Evolutionary conservation across 2,329 filamentous ascomycete species (phyloP).

Genomic region (Fusarium staphyleae): DNA sequence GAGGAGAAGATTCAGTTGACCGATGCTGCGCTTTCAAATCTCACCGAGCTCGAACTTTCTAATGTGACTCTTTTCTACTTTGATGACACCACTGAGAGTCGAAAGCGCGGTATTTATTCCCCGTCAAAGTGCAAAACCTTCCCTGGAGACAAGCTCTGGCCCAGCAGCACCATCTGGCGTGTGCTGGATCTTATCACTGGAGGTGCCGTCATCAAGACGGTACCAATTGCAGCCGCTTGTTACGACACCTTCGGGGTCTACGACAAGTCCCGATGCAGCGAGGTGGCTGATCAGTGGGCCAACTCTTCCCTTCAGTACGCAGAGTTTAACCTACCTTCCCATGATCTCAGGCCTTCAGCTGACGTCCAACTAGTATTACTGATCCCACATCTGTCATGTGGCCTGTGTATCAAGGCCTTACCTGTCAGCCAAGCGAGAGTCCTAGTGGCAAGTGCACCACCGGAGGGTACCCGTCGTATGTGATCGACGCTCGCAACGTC

Average conservation of each 20-base stretch:
- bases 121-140: conserved; percentile 43
- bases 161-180: conserved; percentile 40
- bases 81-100: neutral
- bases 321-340: neutral
- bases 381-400: conserved; percentile 53
- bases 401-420: conserved; percentile 50
- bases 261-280: conserved; percentile 39
- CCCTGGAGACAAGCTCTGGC: conserved; percentile 45
- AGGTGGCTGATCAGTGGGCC: conserved; percentile 41
- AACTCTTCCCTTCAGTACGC: conserved; percentile 37
- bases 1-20: conserved; percentile 33
- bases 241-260: conserved; percentile 40
- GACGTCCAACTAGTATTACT: conserved; percentile 36
- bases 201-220: conserved; percentile 44
- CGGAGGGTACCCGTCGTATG: conserved; percentile 53
- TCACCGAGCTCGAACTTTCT: conserved; percentile 19
- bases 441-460: conserved; percentile 43
- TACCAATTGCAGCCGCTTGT: conserved; percentile 45
- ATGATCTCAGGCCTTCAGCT: neutral
- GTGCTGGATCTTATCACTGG: conserved; percentile 47
- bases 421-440: conserved; percentile 44
- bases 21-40: conserved; percentile 9
- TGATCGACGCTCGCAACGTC: conserved; percentile 45
- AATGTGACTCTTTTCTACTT: conserved; percentile 23
- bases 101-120: neutral